phyloP scores from a whole-genome alignment of 257 asterid genomes.

The Solanum rostratum region DNA sequence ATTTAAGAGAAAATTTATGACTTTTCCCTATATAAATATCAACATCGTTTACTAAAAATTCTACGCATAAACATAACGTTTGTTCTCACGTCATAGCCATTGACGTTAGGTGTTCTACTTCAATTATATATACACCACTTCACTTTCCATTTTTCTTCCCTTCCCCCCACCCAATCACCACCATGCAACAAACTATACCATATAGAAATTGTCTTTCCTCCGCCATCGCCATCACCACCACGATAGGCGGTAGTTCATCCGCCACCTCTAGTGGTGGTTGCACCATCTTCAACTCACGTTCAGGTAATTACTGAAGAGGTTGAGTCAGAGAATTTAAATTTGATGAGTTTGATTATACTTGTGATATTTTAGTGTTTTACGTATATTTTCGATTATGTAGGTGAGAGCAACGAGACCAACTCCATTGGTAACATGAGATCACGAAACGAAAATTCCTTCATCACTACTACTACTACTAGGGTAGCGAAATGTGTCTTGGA shows the following conservation, averaged over 20 bases:
- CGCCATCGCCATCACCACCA: not conserved
- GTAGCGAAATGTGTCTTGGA: conserved; percentile 33
- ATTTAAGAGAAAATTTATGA: no score
- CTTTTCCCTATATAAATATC: no score
- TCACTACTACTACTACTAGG: no score
- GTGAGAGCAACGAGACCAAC: not conserved
- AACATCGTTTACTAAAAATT: no score
- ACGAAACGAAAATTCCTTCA: not conserved
- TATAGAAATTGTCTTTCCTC: conserved; percentile 16
- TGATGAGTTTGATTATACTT: not conserved
- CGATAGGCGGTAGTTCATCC: conserved; percentile 1
- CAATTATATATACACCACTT: conserved; percentile 8
- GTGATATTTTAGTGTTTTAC: not conserved
- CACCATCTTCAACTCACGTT: not conserved
- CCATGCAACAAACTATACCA: conserved; percentile 45
- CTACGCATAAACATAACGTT: not conserved
- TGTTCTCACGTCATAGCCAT: conserved; percentile 4
- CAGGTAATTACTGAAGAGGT: not conserved
- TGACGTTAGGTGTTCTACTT: conserved; percentile 7
- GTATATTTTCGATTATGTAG: not conserved
- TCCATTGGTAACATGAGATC: not conserved
- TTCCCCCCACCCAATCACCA: not conserved
- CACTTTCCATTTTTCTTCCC: not conserved
- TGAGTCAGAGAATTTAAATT: not conserved
- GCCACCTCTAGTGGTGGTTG: conserved; percentile 1